phyloP scores from a whole-genome alignment of 2,329 filamentous ascomycete genomes.

The Exophiala phaeomuriformis region DNA sequence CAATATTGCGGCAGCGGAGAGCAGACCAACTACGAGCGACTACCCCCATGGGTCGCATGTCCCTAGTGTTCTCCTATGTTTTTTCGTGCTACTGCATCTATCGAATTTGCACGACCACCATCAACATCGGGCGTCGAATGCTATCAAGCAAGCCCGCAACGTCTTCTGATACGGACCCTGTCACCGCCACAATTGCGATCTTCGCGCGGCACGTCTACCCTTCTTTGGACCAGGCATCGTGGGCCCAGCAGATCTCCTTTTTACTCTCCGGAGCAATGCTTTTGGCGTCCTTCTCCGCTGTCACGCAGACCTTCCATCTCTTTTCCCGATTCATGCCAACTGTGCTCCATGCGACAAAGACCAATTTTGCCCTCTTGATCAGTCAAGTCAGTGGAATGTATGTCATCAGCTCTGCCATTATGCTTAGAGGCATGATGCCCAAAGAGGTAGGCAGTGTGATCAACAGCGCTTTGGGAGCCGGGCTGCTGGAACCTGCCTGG shows the following conservation, averaged over 20 bases:
- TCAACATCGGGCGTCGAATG: slow-evolving; percentile 59
- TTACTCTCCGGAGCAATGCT: slow-evolving; percentile 76
- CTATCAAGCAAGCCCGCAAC: slow-evolving; percentile 36
- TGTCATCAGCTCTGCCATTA: slow-evolving; percentile 70
- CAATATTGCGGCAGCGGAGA: slow-evolving; percentile 55
- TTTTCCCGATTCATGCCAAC: slow-evolving; percentile 66
- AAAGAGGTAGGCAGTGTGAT: slow-evolving; percentile 69
- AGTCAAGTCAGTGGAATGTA: slow-evolving; percentile 78
- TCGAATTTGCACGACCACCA: slow-evolving; percentile 64
- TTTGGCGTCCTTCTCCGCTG: slow-evolving; percentile 70
- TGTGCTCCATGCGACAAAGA: slow-evolving; percentile 66
- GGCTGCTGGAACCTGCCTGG: slow-evolving; percentile 64
- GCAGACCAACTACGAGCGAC: slow-evolving; percentile 59
- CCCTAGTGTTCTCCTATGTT: slow-evolving; percentile 56
- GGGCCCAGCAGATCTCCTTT: slow-evolving; percentile 80
- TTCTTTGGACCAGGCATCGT: slow-evolving; percentile 70
- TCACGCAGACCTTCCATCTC: slow-evolving; percentile 76
- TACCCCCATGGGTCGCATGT: slow-evolving; percentile 58
- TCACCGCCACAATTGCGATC: slow-evolving; percentile 73
- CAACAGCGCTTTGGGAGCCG: slow-evolving; percentile 62
- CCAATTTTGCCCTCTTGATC: slow-evolving; percentile 70
- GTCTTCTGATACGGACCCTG: slow-evolving; percentile 68
- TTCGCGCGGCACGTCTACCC: slow-evolving; percentile 79
- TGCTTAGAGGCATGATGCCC: slow-evolving; percentile 72
- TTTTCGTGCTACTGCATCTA: slow-evolving; percentile 82